A percentile compares a stretch with the other conserved stretches of the same genome.
These are phyloP conservation scores for Colletotrichum cordylinicola DNA, from an alignment of 2,329 filamentous ascomycete species.

Conservation along the genomic window DNA sequence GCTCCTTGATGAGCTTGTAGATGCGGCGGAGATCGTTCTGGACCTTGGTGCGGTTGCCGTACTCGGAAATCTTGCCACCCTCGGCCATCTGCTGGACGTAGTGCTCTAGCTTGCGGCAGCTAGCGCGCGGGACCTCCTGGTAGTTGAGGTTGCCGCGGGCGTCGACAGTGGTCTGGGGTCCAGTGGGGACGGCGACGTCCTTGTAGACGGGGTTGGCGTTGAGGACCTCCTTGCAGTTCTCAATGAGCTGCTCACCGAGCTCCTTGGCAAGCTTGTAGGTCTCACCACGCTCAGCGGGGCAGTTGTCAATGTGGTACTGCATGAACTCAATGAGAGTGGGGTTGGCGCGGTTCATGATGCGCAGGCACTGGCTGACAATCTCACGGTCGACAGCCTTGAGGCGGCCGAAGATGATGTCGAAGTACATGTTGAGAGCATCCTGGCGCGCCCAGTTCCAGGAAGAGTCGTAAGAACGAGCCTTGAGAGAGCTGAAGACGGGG, in stretches of 20 bases:
- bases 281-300: conserved; percentile 93
- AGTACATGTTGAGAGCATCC: conserved; percentile 98
- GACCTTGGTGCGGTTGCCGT: conserved; percentile 97
- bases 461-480: conserved; percentile 95
- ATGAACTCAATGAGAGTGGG: conserved; percentile 96
- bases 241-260: conserved; percentile 89
- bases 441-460: conserved; percentile 99
- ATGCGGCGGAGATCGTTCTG: conserved; percentile 94
- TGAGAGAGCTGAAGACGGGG: conserved; percentile 90
- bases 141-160: conserved; percentile 92
- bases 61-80: conserved; percentile 97
- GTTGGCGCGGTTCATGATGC: conserved; percentile 99
- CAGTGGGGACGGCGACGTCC: conserved; percentile 91
- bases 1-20: conserved; percentile 98
- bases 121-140: conserved; percentile 83
- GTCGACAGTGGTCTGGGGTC: conserved; percentile 91
- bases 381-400: conserved; percentile 93
- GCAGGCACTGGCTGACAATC: conserved; percentile 98
- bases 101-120: conserved; percentile 95
- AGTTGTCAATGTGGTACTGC: conserved; percentile 99
- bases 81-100: conserved; percentile 99
- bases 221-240: conserved; percentile 96
- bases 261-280: conserved; percentile 98
- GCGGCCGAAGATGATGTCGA: conserved; percentile 96
- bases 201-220: conserved; percentile 88